Evolutionary conservation across 208 protist species (phyloP).

Genomic region (Leishmania arabica): DNA sequence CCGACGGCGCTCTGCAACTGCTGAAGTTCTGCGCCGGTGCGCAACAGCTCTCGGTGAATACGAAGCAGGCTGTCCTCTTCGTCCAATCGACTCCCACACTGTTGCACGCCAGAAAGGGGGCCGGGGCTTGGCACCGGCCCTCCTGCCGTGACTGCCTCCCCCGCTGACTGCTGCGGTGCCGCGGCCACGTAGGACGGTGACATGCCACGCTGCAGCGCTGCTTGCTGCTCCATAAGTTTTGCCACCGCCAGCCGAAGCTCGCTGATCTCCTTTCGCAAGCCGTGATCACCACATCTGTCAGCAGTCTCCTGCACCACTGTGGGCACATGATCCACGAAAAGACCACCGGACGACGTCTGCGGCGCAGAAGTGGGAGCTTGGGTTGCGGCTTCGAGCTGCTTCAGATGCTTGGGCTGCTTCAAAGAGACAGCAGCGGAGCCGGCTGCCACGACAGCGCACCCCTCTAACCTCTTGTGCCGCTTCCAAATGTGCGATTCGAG

Average conservation of each 20-base stretch:
- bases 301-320: neutral
- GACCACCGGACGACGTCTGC: neutral
- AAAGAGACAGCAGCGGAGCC: conserved; percentile 22
- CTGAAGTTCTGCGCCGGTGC: conserved; percentile 10
- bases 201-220: conserved; percentile 20
- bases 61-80: conserved; percentile 9
- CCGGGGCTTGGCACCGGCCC: neutral
- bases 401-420: conserved; percentile 3
- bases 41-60: conserved; percentile 15
- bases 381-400: neutral
- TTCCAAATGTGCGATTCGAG: conserved; percentile 75
- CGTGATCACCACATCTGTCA: conserved; percentile 5
- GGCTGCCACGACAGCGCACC: conserved; percentile 43
- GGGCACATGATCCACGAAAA: neutral
- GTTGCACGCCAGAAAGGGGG: conserved; percentile 8
- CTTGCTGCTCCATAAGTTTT: conserved; percentile 36
- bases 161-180: conserved; percentile 13
- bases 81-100: too few species aligned
- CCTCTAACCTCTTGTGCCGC: conserved; percentile 48
- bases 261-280: conserved; percentile 39
- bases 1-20: conserved; percentile 14
- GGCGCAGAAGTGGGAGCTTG: neutral
- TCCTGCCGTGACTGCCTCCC: neutral
- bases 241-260: conserved; percentile 45
- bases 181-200: conserved; percentile 17